Base-by-base conservation (phyloP, 352 stramenopile species). In the Plasmopara muralis region DNA sequence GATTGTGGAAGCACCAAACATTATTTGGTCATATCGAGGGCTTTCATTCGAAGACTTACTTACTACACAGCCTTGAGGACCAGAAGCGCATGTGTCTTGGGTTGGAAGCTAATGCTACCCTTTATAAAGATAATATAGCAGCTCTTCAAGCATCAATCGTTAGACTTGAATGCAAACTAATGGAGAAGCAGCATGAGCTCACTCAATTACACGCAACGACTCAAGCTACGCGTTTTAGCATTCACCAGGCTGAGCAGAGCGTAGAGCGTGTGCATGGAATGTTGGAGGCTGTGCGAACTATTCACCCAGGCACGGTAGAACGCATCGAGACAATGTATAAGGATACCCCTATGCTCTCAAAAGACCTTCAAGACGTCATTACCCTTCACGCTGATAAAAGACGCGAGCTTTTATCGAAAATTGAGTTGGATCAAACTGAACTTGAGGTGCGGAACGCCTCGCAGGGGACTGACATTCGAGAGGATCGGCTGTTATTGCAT, bases 221-320 rank as follows among this genome's bases (percentile, higher is more conserved):
- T 1, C 77, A 91, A 46, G 62, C 62, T 14, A 85, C 73, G 12
- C 76, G 77, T 16, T 89, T 92, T 29, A 72, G 70, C 3, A 64
- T 89, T 16, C 81, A 92, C 53, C 69, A 70, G 28, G 77, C 81
- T 2, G 78, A 92, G 45, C 78, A 92, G 48, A 82, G 64, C 48
- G 83, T 92, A 43, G 77, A 70, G 38, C 57, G 81, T 0, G 70
- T 86, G 12, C 74, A 92, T 43, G 77, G 75, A 6, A 77, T 89
- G 66, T 64, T 89, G 15, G 77, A 92, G 45, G 75, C 77, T 2
- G 73, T 89, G 46, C 53, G 78, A 31, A 48, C 78, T 42, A 53
- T 89, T 28, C 81, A 92, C 50, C 81, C 77, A n/a, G 74, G 75
- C 2, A 85, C 78, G 9, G 65, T 89, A 9, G 20, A 25, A 25